These are phyloP conservation scores for Choanephora cucurbitarum DNA, from an alignment of 371 early-diverging fungal species.

Conservation along the genomic window DNA sequence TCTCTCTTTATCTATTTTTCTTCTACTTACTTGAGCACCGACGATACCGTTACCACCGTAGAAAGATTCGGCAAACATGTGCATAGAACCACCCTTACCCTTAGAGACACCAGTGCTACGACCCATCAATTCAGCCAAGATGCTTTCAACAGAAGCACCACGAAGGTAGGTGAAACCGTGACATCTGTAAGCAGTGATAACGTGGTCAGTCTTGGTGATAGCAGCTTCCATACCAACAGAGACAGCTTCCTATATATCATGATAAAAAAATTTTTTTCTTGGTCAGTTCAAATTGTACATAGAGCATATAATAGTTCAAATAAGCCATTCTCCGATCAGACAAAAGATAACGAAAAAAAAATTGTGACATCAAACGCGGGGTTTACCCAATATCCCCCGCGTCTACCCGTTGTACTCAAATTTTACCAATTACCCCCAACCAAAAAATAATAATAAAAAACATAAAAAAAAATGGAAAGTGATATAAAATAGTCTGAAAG, in stretches of 20 bases:
- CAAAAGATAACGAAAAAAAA: background rate
- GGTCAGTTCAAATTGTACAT: background rate
- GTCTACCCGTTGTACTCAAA: slow-evolving; percentile 28
- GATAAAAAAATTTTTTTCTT: slow-evolving; percentile 9
- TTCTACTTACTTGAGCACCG: slow-evolving; percentile 84
- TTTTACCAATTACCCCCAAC: slow-evolving; percentile 8
- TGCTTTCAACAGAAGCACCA: slow-evolving; percentile 75
- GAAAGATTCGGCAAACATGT: slow-evolving; percentile 97
- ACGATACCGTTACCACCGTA: slow-evolving; percentile 99
- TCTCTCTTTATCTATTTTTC: background rate
- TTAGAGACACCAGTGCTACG: slow-evolving; percentile 87
- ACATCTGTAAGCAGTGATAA: slow-evolving; percentile 99
- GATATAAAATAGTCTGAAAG: background rate
- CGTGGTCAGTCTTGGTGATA: slow-evolving; percentile 84
- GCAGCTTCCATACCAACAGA: slow-evolving; percentile 95
- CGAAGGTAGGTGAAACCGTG: slow-evolving; percentile 97
- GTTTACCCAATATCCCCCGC: slow-evolving; percentile 37
- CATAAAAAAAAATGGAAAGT: background rate
- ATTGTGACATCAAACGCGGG: slow-evolving; percentile 32
- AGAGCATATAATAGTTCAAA: too few relatives aligned
- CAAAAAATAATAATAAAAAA: slow-evolving; percentile 11
- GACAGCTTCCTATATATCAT: slow-evolving; percentile 90
- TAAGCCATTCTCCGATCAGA: slow-evolving; percentile 4
- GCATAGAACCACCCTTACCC: slow-evolving; percentile 99
- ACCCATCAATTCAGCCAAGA: slow-evolving; percentile 91